Conservation (phyloP, 1,284 basidiomycete species). For the Ceratobasidium sp. region DNA sequence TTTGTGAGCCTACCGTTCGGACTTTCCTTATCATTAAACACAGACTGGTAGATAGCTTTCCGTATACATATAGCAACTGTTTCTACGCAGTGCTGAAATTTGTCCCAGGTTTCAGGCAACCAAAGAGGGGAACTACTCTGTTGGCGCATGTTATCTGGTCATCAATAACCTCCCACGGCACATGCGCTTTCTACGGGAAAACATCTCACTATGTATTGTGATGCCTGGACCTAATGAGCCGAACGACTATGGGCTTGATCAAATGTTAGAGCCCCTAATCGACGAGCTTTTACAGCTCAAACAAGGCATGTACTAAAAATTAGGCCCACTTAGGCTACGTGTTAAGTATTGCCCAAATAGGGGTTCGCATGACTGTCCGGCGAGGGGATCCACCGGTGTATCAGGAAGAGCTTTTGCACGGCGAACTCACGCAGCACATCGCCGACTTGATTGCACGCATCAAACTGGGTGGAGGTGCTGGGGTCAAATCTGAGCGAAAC, state of each 20-base stretch:
- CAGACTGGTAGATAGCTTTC: neutral
- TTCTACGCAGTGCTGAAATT: neutral
- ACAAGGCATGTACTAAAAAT: neutral
- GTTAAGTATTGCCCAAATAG: neutral
- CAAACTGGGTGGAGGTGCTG: constrained; percentile 23
- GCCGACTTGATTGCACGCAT: constrained; percentile 17
- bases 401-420: neutral
- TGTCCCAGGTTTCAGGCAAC: constrained; percentile 18
- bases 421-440: neutral
- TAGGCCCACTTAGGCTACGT: neutral
- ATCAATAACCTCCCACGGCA: constrained; percentile 28
- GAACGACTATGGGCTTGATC: constrained; percentile 2
- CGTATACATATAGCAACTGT: too few species aligned
- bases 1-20: constrained; percentile 25
- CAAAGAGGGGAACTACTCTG: constrained; percentile 9
- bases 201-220: constrained; percentile 8
- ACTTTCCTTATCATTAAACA: constrained; percentile 8
- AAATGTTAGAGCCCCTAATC: constrained; percentile 13
- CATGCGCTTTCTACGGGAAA: constrained; percentile 7
- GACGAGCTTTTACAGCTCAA: constrained; percentile 18
- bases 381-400: neutral
- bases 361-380: neutral
- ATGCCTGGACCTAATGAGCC: constrained; percentile 37
- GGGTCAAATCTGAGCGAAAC: neutral
- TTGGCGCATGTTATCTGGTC: constrained; percentile 23